Percentiles rank a stretch among this genome's conserved stretches.
phyloP scores from a whole-genome alignment of 345 rosid genomes.

The Raphanus raphanistrum region DNA sequence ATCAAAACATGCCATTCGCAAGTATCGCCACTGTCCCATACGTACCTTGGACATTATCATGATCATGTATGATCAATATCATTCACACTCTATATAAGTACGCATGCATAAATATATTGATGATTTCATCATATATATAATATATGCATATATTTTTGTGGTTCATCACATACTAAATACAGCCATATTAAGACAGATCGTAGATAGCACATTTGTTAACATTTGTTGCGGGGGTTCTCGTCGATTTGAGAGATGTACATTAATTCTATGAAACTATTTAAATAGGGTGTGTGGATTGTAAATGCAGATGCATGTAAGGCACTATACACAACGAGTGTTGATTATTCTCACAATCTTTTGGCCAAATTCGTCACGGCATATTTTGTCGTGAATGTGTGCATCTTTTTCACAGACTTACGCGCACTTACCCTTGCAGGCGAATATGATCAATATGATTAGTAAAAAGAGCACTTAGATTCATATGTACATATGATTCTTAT shows the following conservation, averaged over 20 bases:
- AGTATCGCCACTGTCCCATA: constrained; percentile 27
- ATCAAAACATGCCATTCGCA: constrained; percentile 28
- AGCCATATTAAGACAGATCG: neutral
- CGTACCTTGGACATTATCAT: constrained; percentile 13
- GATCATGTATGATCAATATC: constrained; percentile 1
- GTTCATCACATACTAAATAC: neutral
- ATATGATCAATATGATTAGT: constrained; percentile 24
- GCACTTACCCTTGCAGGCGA: constrained; percentile 28
- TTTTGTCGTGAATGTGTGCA: constrained; percentile 37
- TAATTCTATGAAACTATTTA: neutral
- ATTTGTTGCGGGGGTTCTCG: constrained; percentile 4
- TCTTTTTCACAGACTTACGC: constrained; percentile 30
- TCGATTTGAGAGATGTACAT: neutral
- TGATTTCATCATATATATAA: neutral
- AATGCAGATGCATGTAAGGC: constrained; percentile 21
- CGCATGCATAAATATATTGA: neutral
- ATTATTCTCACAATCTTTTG: constrained; percentile 29
- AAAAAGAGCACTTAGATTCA: constrained; percentile 27
- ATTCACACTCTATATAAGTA: neutral
- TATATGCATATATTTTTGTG: neutral
- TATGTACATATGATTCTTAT: constrained; percentile 24
- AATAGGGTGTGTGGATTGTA: neutral
- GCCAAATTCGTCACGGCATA: constrained; percentile 38
- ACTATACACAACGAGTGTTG: constrained; percentile 31
- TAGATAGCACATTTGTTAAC: neutral